Percentiles rank a stretch among this genome's conserved stretches.
These are phyloP conservation scores for Eucalyptus victrix DNA, from an alignment of 345 rosid species.

Conservation along the genomic window DNA sequence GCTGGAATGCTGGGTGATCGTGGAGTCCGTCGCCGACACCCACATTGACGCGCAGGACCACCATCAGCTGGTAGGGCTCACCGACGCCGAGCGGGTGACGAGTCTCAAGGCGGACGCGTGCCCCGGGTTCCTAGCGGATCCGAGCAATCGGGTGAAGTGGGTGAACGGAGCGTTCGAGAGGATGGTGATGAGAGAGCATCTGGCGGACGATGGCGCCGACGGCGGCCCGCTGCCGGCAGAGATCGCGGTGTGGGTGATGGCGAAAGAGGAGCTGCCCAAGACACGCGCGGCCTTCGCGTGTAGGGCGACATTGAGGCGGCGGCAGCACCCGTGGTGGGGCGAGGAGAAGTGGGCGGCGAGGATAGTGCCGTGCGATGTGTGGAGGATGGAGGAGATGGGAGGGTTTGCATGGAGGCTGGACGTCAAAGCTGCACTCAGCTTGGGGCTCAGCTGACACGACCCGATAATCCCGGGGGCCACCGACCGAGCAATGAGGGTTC, in stretches of 20 bases:
- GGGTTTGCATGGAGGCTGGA: conserved; percentile 65
- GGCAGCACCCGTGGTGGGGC: conserved; percentile 11
- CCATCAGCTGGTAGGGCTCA: conserved; percentile 2
- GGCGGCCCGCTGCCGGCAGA: neutral
- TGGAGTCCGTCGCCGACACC: conserved; percentile 17
- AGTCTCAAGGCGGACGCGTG: conserved; percentile 19
- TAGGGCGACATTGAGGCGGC: conserved; percentile 22
- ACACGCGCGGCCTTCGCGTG: conserved; percentile 20
- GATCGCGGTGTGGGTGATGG: neutral
- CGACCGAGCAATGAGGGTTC: neutral
- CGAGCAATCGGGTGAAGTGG: conserved; percentile 19
- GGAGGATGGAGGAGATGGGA: conserved; percentile 37
- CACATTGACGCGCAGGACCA: neutral
- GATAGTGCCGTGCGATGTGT: conserved; percentile 47
- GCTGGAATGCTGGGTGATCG: conserved; percentile 34
- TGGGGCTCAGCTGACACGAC: neutral
- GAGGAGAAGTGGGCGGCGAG: neutral
- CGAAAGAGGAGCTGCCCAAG: neutral
- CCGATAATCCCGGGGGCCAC: neutral
- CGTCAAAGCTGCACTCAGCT: conserved; percentile 33
- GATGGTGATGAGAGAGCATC: conserved; percentile 6
- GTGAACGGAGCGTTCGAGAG: conserved; percentile 34
- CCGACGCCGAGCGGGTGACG: conserved; percentile 17
- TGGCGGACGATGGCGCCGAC: neutral
- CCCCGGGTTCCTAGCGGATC: conserved; percentile 45